A percentile compares a stretch with the other conserved stretches of the same genome.
Conservation (phyloP, 2,329 filamentous ascomycete genomes). For the Lachnellula cervina region DNA sequence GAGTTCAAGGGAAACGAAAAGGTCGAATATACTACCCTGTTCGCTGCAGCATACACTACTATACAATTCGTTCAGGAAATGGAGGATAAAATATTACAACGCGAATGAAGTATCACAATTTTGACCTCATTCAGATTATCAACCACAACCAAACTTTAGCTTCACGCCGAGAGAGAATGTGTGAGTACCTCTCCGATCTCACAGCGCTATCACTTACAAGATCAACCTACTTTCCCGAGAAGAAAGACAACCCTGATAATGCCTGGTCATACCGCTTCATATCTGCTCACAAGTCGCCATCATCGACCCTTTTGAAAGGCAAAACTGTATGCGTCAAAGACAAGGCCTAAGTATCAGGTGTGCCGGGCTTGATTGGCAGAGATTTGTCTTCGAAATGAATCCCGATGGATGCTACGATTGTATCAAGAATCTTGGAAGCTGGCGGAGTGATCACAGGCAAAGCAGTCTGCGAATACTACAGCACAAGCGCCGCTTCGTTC, state of each 20-base stretch:
- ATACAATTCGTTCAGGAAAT: constrained; percentile 20
- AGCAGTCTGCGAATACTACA: constrained; percentile 51
- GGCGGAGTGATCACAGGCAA: constrained; percentile 48
- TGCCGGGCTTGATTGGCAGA: constrained; percentile 49
- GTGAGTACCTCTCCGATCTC: not conserved
- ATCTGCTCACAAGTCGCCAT: constrained; percentile 14
- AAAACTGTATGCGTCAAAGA: constrained; percentile 50
- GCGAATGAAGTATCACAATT: not conserved
- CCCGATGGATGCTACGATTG: constrained; percentile 50
- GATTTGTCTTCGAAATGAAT: constrained; percentile 47
- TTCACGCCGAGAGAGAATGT: constrained; percentile 15
- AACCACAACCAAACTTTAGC: constrained; percentile 15
- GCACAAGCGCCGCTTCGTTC: constrained; percentile 43
- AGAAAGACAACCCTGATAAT: constrained; percentile 17
- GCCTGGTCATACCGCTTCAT: constrained; percentile 17
- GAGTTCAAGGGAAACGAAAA: constrained; percentile 18
- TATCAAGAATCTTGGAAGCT: constrained; percentile 45
- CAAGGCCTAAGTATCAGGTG: constrained; percentile 48
- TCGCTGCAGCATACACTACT: constrained; percentile 20
- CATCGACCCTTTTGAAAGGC: constrained; percentile 30
- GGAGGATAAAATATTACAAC: constrained; percentile 9
- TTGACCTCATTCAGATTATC: constrained; percentile 12
- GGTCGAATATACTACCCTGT: constrained; percentile 16
- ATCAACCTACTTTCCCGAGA: constrained; percentile 12
- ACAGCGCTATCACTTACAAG: not conserved